Base-by-base conservation (phyloP, 495 filamentous ascomycete genomes). In the Lophiotrema nucula region DNA sequence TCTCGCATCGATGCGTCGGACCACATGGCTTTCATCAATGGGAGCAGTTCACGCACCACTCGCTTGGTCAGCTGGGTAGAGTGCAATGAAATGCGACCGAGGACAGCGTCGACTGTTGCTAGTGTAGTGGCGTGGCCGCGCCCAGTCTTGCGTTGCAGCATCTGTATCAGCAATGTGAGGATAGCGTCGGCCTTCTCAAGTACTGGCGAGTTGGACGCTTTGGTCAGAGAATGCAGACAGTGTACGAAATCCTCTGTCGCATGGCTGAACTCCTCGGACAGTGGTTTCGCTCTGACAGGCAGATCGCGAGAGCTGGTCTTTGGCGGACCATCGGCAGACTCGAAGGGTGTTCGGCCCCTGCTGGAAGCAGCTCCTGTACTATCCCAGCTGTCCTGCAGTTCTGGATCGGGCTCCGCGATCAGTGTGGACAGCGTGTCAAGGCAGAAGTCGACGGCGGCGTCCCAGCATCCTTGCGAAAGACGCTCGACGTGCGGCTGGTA, bases 401-500 rank as follows among this genome's bases (percentile, higher is more conserved):
- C 46, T 0, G 31, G 16, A 8, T 64, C 56, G 10, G 56, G 38
- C 6, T 57, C 73, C 37, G 83, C 72, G 11, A 56, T 26, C 26
- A 63, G 39, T 22, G 47, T 27, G 13, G 45, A 37, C 18, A 68
- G 50, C 4, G 72, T 73, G 37, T 83, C 67, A 31, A 83, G 53
- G 64, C 87, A 91, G 63, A 95, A 95, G 39, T 83, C 75, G 2
- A 85, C 77, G 24, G 83, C 73, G 12, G 75, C 76, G 31, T 82
- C 72, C 91, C 93, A 96, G 48, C 83, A 80, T 6, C 83, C 74
- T 44, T 72, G 70, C 15, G 75, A 71, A 8, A 97, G 74, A 63
- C 88, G 86, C 69, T 99, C 93, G 16, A 86, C 82, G 70, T 90
- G 89, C 33, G 88, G 80, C 22, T 81, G 78, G 64, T 85, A 82